phyloP scores from a whole-genome alignment of 2,329 filamentous ascomycete genomes.

The Sporothrix brasiliensis region DNA sequence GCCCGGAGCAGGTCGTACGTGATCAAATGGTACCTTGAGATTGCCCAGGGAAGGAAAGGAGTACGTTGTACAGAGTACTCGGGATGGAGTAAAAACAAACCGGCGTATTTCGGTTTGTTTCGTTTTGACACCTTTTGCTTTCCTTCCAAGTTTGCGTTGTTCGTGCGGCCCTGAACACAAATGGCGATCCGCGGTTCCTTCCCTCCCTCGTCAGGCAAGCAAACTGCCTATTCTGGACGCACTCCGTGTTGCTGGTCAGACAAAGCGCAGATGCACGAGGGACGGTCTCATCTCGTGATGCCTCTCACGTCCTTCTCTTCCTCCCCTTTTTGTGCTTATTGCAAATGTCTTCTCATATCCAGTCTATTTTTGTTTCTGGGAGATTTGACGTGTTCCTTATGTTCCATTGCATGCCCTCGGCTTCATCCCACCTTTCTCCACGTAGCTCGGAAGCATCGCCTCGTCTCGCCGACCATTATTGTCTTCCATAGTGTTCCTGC shows the following conservation, averaged over 20 bases:
- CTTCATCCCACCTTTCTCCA: neutral
- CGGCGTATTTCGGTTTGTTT: constrained; percentile 15
- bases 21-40: constrained; percentile 12
- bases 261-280: neutral
- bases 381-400: constrained; percentile 1
- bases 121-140: neutral
- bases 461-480: neutral
- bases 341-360: neutral
- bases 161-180: no score
- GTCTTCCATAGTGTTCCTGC: constrained; percentile 19
- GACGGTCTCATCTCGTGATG: constrained; percentile 16
- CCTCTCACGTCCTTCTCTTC: neutral
- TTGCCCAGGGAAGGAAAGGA: neutral
- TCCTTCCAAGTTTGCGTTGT: neutral
- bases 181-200: constrained; percentile 13
- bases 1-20: neutral
- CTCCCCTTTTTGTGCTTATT: neutral
- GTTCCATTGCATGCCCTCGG: neutral
- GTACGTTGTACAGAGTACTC: neutral
- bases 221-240: constrained; percentile 18
- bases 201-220: neutral
- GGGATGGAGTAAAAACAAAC: neutral
- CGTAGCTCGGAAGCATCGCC: neutral
- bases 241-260: neutral
- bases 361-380: constrained; percentile 26